A percentile compares a stretch with the other conserved stretches of the same genome.
These are phyloP conservation scores for Heracleum sosnowskyi DNA, from an alignment of 129 eudicot genomes.

Conservation along the genomic window DNA sequence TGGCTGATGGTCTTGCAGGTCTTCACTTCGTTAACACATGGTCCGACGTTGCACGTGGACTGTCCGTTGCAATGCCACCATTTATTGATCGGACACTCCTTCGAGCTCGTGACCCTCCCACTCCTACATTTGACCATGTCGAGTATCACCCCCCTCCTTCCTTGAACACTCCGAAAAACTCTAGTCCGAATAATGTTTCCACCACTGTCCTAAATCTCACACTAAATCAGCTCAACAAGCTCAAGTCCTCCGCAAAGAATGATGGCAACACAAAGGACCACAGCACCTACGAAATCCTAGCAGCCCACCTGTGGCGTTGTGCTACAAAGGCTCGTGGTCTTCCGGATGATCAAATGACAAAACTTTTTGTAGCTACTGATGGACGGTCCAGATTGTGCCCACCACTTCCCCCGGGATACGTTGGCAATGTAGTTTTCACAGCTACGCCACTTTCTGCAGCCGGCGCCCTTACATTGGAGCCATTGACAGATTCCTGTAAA, in stretches of 20 bases:
- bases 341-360: slow-evolving; percentile 38
- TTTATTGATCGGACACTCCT: slow-evolving; percentile 59
- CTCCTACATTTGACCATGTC: slow-evolving; percentile 35
- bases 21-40: slow-evolving; percentile 54
- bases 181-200: slow-evolving; percentile 11
- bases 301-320: slow-evolving; percentile 60
- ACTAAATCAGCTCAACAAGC: slow-evolving; percentile 33
- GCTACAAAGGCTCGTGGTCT: slow-evolving; percentile 58
- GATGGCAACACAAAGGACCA: slow-evolving; percentile 18
- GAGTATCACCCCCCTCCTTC: slow-evolving; percentile 52
- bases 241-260: slow-evolving; percentile 39
- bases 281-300: slow-evolving; percentile 43
- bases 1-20: slow-evolving; percentile 40
- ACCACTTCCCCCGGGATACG: slow-evolving; percentile 43
- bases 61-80: slow-evolving; percentile 41
- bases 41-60: slow-evolving; percentile 53
- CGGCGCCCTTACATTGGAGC: slow-evolving; percentile 33
- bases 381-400: slow-evolving; percentile 52
- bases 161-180: slow-evolving; percentile 13
- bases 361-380: slow-evolving; percentile 45
- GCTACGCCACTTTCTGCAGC: slow-evolving; percentile 37
- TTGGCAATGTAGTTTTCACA: slow-evolving; percentile 55
- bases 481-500: slow-evolving; percentile 33
- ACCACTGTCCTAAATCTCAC: slow-evolving; percentile 43
- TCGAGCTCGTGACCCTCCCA: slow-evolving; percentile 48